Evolutionary conservation across 495 filamentous ascomycete species (phyloP).

Genomic region (Aspergillus ellipticus): DNA sequence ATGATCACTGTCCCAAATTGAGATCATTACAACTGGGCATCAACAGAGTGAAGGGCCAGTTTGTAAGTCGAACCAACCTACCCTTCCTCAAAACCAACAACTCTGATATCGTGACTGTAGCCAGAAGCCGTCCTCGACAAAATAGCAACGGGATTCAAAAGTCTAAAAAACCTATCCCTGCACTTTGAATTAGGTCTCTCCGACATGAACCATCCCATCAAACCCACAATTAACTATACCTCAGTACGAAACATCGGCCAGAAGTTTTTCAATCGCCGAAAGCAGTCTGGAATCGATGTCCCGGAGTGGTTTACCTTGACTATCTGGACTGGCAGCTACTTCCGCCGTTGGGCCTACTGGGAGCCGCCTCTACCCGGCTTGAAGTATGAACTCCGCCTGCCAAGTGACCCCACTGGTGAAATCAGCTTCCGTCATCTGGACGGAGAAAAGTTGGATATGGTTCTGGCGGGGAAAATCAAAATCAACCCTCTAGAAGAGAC

Average conservation of each 20-base stretch:
- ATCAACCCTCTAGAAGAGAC: too few species aligned
- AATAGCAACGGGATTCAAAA: conserved; percentile 1
- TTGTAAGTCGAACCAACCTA: neutral
- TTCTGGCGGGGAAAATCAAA: neutral
- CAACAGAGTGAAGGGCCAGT: neutral
- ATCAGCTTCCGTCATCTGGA: neutral
- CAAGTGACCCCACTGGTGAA: neutral
- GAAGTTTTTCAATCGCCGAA: neutral
- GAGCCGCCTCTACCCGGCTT: neutral
- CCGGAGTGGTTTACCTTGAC: neutral
- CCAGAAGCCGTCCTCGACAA: neutral
- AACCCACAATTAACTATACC: neutral
- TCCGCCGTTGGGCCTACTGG: neutral
- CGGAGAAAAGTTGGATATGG: neutral
- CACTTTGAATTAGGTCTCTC: conserved; percentile 1
- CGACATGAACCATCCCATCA: neutral
- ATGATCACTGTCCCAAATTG: neutral
- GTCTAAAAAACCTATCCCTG: neutral
- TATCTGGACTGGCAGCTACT: neutral
- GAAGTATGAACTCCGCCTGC: neutral
- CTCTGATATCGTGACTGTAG: neutral
- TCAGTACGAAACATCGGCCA: neutral
- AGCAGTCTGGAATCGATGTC: neutral
- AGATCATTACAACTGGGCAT: neutral
- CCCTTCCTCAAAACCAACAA: too few species aligned